Base-by-base conservation (phyloP, 805 yeast genomes). In the Ogataea kodamae region DNA sequence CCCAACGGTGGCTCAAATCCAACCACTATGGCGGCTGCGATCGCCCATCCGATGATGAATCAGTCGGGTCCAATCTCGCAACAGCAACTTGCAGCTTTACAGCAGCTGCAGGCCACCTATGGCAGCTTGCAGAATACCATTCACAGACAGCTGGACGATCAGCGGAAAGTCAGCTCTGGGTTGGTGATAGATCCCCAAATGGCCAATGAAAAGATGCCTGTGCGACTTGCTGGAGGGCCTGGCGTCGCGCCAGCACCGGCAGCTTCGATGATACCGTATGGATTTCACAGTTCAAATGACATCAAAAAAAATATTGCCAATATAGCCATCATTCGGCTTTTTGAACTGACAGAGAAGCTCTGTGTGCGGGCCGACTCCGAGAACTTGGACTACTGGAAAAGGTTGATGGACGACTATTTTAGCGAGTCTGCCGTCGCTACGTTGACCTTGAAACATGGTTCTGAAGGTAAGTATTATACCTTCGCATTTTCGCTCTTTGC, bases 401-500 rank as follows among this genome's bases (percentile, higher is more conserved):
- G 59, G 35, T 57, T 74, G 11, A 61, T 70, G 8, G 55, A 57
- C 4, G 80, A 76, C 25, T 69, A 66, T 41, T 80, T 77, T 50
- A 61, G 74, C 24, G 78, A 74, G 7, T 54, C 56, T 28, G 78
- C 79, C 1, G 55, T 64, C 5, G 46, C 76, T 20, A 59, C 74
- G 10, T 65, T 76, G 39, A 56, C 70, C 1, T 63, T 75, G 23
- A 67, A 68, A 38, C 60, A 64, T 28, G 66, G 64, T 9, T 58
- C 59, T 17, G 80, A 70, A 25, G 59, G 65, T 7, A 59, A 76
- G 37, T 79, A 70, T 44, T 84, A 77, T 54, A 89, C 78, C 39
- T 69, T 87, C 14, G 72, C 78, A 8, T 69, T 72, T 6, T 66
- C 75, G 4, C 70, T 85, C 8, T 70, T 85, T n/a, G 82, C 92